phyloP scores from a whole-genome alignment of 305 asterid species.

The Ajuga reptans region DNA sequence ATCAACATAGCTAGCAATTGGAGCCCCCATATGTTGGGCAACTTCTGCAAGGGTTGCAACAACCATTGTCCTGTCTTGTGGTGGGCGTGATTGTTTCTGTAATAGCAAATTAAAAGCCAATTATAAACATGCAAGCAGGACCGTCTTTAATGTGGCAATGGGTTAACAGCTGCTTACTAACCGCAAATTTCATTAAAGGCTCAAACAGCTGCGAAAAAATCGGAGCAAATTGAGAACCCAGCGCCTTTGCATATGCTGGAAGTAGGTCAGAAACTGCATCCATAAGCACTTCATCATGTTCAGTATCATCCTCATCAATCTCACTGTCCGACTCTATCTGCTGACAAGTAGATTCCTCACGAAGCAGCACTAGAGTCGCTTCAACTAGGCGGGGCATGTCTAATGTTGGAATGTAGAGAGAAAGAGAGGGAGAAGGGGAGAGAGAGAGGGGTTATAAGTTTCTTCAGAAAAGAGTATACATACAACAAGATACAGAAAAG shows the following conservation, averaged over 20 bases:
- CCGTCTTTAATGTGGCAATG: background rate
- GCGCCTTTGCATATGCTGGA: slow-evolving; percentile 88
- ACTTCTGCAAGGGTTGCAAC: slow-evolving; percentile 99
- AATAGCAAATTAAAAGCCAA: slow-evolving; percentile 21
- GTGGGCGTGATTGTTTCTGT: slow-evolving; percentile 87
- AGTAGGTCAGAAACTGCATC: slow-evolving; percentile 98
- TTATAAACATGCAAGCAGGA: slow-evolving; percentile 12
- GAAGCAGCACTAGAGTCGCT: slow-evolving; percentile 67
- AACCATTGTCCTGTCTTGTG: slow-evolving; percentile 94
- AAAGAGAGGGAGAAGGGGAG: background rate
- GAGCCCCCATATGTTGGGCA: slow-evolving; percentile 98
- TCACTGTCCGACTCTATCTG: slow-evolving; percentile 75
- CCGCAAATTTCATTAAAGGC: slow-evolving; percentile 89
- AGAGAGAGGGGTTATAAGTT: background rate
- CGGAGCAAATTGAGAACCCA: slow-evolving; percentile 90
- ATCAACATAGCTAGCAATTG: slow-evolving; percentile 79
- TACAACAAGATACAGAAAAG: slow-evolving; percentile 9
- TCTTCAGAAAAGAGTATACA: slow-evolving; percentile 18
- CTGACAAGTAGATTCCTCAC: slow-evolving; percentile 82
- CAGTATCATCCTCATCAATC: slow-evolving; percentile 73
- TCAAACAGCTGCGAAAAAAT: slow-evolving; percentile 66
- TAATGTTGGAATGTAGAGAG: slow-evolving; percentile 24
- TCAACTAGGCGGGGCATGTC: slow-evolving; percentile 71
- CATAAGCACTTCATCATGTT: slow-evolving; percentile 98
- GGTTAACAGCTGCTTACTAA: slow-evolving; percentile 33